Conservation (phyloP, 2,329 filamentous ascomycete species). For the Elsinoe australis region DNA sequence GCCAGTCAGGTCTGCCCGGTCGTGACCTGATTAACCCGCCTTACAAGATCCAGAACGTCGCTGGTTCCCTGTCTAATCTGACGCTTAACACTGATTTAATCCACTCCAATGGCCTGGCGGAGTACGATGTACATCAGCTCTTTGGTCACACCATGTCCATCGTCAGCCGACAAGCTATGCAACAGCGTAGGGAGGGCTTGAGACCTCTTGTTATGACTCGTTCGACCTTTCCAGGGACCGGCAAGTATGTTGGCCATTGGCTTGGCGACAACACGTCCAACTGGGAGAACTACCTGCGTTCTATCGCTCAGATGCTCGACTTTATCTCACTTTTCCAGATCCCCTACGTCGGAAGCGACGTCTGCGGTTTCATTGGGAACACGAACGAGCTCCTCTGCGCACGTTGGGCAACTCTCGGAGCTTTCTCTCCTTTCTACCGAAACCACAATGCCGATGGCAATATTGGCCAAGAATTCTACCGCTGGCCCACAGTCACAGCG, state of each 20-base stretch:
- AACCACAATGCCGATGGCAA: conserved; percentile 56
- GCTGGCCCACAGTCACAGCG: conserved; percentile 54
- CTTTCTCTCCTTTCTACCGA: conserved; percentile 68
- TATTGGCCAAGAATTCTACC: conserved; percentile 65
- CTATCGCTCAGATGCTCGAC: conserved; percentile 38
- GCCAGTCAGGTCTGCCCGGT: conserved; percentile 48
- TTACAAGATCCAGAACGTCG: conserved; percentile 59
- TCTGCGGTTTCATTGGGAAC: conserved; percentile 66
- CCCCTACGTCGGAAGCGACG: conserved; percentile 50
- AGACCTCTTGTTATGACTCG: conserved; percentile 68
- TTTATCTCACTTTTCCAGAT: conserved; percentile 43
- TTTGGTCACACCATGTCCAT: conserved; percentile 70
- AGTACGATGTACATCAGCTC: conserved; percentile 71
- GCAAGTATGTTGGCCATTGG: conserved; percentile 53
- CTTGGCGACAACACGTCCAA: conserved; percentile 48
- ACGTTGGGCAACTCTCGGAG: conserved; percentile 66
- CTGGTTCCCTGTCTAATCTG: conserved; percentile 36
- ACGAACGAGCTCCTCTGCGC: conserved; percentile 63
- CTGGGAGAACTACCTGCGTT: conserved; percentile 40
- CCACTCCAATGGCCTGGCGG: conserved; percentile 57
- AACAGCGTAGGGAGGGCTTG: conserved; percentile 52
- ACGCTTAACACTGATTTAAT: conserved; percentile 60
- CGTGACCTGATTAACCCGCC: conserved; percentile 57
- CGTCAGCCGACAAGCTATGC: conserved; percentile 58
- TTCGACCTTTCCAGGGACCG: conserved; percentile 67